Evolutionary conservation across 2,329 filamentous ascomycete species (phyloP).

Genomic region (Paecilomyces fulvus): DNA sequence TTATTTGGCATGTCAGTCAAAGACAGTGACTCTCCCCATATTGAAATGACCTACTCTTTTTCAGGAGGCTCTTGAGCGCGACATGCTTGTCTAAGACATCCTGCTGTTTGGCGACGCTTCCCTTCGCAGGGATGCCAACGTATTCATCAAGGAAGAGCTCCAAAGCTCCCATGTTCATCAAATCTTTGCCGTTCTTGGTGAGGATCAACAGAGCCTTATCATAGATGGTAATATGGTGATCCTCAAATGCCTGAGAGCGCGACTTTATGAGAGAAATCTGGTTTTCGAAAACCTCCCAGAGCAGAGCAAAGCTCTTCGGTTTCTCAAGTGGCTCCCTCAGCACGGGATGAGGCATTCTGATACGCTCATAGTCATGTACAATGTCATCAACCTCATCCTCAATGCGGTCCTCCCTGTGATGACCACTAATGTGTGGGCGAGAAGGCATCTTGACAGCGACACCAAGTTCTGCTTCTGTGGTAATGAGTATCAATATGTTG

Average conservation of each 20-base stretch:
- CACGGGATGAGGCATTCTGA: constrained; percentile 17
- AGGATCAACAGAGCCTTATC: constrained; percentile 32
- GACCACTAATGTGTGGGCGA: background rate
- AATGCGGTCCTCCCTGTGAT: background rate
- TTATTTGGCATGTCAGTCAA: background rate
- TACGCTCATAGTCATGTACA: constrained; percentile 17
- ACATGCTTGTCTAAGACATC: constrained; percentile 19
- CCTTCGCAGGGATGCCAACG: constrained; percentile 22
- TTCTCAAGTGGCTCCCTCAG: constrained; percentile 22
- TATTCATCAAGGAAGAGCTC: constrained; percentile 32
- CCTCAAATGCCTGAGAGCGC: constrained; percentile 26
- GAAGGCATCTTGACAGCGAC: background rate
- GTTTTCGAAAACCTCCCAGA: constrained; percentile 25
- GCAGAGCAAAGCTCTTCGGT: constrained; percentile 13
- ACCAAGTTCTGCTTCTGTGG: background rate
- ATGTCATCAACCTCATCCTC: constrained; percentile 16
- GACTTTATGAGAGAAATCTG: constrained; percentile 26
- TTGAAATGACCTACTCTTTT: constrained; percentile 13
- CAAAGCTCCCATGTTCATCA: constrained; percentile 23
- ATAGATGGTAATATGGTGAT: constrained; percentile 32
- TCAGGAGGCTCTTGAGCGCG: constrained; percentile 16
- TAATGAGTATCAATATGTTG: background rate
- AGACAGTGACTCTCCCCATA: background rate
- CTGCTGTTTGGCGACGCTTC: constrained; percentile 10
- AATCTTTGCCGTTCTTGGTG: constrained; percentile 21